Evolutionary conservation across 345 rosid genomes (phyloP).

Genomic region (Heritiera littoralis): DNA sequence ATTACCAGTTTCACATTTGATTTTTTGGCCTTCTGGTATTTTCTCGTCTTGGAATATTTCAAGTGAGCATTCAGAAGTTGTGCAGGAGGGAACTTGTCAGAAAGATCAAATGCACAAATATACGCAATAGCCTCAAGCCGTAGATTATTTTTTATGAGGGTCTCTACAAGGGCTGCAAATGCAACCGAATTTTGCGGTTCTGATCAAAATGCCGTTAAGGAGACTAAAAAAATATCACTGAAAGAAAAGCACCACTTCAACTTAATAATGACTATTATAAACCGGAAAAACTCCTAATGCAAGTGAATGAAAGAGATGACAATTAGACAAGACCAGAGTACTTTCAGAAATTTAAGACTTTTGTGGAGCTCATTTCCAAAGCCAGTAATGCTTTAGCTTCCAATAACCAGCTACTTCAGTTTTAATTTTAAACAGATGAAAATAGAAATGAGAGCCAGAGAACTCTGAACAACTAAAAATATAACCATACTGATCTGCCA

Average conservation of each 20-base stretch:
- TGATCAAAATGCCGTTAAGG: neutral
- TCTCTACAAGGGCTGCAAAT: constrained; percentile 17
- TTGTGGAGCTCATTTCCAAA: neutral
- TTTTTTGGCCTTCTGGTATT: constrained; percentile 19
- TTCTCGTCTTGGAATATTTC: constrained; percentile 7
- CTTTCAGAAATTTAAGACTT: neutral
- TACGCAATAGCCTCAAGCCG: constrained; percentile 33
- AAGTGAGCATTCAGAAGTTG: constrained; percentile 30
- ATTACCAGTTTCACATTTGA: neutral
- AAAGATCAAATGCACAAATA: constrained; percentile 37
- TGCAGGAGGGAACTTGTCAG: constrained; percentile 32
- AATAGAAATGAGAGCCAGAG: neutral
- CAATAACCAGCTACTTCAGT: neutral
- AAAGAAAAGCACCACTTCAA: neutral
- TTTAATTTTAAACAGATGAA: neutral
- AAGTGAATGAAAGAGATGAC: constrained; percentile 1
- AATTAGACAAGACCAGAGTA: neutral
- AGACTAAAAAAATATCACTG: neutral
- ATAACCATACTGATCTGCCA: constrained; percentile 2
- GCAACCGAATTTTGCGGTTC: neutral
- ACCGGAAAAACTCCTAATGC: neutral
- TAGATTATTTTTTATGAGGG: constrained; percentile 2
- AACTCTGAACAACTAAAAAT: neutral
- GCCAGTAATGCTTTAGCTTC: neutral
- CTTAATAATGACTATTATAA: neutral